phyloP scores from a whole-genome alignment of 176 grass and related monocot species.

The Rhynchospora breviuscula region DNA sequence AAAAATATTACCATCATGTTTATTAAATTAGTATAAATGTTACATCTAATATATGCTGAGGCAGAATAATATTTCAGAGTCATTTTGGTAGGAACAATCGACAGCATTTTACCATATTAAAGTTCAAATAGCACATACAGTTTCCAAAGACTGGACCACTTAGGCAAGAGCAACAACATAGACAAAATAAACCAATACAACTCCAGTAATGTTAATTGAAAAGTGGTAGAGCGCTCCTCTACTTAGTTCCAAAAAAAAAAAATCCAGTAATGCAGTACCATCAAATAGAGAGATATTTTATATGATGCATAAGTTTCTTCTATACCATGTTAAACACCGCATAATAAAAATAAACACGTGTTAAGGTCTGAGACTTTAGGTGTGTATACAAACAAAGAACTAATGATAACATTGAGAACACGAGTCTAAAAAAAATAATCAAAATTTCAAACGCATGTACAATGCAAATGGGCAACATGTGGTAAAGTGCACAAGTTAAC shows the following conservation, averaged over 20 bases:
- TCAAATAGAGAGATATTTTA: neutral
- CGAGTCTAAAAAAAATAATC: neutral
- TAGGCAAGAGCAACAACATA: neutral
- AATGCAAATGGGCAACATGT: neutral
- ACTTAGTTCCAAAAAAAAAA: no score
- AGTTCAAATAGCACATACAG: neutral
- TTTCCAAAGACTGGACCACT: neutral
- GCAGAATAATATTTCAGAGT: neutral
- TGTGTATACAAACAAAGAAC: neutral
- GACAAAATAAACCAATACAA: neutral
- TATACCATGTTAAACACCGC: no score
- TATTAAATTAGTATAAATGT: neutral
- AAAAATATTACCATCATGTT: conserved; percentile 1
- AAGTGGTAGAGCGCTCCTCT: no score
- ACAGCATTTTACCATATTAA: neutral
- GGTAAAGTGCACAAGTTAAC: neutral
- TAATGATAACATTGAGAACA: neutral
- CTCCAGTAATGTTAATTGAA: no score
- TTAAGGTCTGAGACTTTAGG: neutral
- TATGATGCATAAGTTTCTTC: neutral
- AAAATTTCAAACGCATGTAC: neutral
- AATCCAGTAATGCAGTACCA: neutral
- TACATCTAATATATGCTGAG: neutral
- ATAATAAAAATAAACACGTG: no score
- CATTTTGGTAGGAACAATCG: neutral